Percentiles rank a stretch among this genome's conserved stretches.
Conservation (phyloP, 164 flowering plant genomes). For the Liquidambar formosana region DNA sequence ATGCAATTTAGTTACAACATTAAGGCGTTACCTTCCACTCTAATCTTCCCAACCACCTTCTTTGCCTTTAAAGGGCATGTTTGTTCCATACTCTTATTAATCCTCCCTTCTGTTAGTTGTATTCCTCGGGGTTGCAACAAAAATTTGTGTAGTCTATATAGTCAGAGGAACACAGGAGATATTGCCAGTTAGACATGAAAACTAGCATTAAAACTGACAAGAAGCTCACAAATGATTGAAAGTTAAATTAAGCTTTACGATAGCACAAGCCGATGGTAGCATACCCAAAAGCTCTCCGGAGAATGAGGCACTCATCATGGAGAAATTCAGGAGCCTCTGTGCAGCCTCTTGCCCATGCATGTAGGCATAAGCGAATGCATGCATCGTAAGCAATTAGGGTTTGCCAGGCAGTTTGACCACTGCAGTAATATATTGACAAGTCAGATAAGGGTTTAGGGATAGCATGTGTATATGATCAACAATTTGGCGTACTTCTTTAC, state of each 20-base stretch:
- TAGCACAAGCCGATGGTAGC: background rate
- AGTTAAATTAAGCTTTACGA: background rate
- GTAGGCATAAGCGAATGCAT: constrained; percentile 75
- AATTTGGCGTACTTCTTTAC: background rate
- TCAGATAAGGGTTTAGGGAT: background rate
- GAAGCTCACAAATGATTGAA: background rate
- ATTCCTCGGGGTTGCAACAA: constrained; percentile 68
- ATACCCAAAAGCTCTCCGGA: constrained; percentile 89
- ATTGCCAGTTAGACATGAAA: constrained; percentile 2
- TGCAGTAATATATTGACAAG: constrained; percentile 23
- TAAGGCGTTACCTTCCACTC: constrained; percentile 68
- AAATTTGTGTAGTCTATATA: constrained; percentile 63
- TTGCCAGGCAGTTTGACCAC: constrained; percentile 90
- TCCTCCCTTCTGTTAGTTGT: constrained; percentile 35
- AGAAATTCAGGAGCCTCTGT: constrained; percentile 87
- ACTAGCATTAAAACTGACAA: background rate
- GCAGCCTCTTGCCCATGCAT: constrained; percentile 84
- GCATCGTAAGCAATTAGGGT: constrained; percentile 87
- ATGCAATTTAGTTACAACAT: too few species aligned
- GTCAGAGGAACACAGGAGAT: background rate
- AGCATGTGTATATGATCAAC: background rate
- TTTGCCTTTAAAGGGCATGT: constrained; percentile 43
- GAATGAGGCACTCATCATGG: constrained; percentile 71
- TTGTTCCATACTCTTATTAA: constrained; percentile 42
- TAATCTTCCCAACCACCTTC: constrained; percentile 68